Base-by-base conservation (phyloP, 192 early-diverging fungal genomes). In the Gorgonomyces haynaldii region DNA sequence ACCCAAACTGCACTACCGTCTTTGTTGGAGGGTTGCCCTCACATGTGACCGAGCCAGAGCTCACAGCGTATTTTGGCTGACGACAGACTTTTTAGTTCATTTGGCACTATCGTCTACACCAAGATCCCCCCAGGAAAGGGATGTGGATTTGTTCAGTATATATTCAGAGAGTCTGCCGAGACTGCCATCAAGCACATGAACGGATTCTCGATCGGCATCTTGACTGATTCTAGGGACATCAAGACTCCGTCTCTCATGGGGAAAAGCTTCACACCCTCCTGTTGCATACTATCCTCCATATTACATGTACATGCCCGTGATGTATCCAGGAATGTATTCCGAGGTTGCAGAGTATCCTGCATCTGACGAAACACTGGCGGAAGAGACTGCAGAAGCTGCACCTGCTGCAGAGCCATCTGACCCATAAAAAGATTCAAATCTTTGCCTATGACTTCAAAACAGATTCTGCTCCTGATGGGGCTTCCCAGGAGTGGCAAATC, bases 91-190 rank as follows among this genome's bases (percentile, higher is more conserved):
- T 98, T 98, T 64, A 63, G 76, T 10, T 72, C 75, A 25, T 93
- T 89, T 74, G 95, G 95, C 25, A 88, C 88, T 26, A 91, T 98
- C 37, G 75, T 75, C 0, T 87, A 94, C 66, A 83, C 88, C 53
- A 94, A 94, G 61, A 94, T 98, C 45, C 92, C 95, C 27, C 77
- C 82, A 12, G 88, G 89, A 40, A 91, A 90, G 53, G 85, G 88
- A 9, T 98, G 95, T 60, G 95, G 89, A 6, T 98, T 98, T 71
- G 91, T 98, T 24, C 85, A 88, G 41, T 98, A 79, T 61, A 78
- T 78, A 22, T 79, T 86, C 51, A 71, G 86, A 13, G 70, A 79
- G 27, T 72, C 77, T 54, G 95, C 95, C 21, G 91, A 92, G 58
- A 71, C 79, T 52, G 91, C 95, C 9, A 90, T 98, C 54, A 70